Base-by-base conservation (phyloP, 192 early-diverging fungal genomes). In the Linnemannia hyalina region DNA sequence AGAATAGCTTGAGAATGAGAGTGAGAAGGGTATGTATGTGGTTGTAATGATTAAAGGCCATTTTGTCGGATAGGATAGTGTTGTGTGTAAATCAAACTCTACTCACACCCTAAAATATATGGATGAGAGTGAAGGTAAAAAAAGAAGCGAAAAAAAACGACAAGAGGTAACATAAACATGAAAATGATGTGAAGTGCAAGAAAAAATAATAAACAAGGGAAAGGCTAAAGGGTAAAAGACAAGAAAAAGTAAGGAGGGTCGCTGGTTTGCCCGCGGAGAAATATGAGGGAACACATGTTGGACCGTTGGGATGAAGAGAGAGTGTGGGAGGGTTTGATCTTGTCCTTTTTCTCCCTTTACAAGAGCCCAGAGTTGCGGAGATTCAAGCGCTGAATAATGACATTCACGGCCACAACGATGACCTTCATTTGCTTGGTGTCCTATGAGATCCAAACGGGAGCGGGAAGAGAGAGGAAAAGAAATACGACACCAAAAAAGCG, bases 371-470 rank as follows among this genome's bases (percentile, higher is more conserved):
- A 88, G 42, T 57, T 88, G 73, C 75, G 78, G 46, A 91, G 90
- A 74, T 91, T 89, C 78, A 90, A 76, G 36, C 90, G 87, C 74
- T 91, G 90, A 6, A 91, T 85, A 74, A 89, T 91, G 55, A 87
- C 85, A 80, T 91, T 91, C 16, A 91, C 89, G 36, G 89, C 88
- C 35, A 89, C 89, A 26, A 91, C 90, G 40, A 91, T 91, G 54
- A 91, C 90, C 36, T 89, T 76, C 90, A 91, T 91, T 70, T 91
- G 90, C 76, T 82, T 91, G 44, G 90, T 91, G 73, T 91, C 90
- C 90, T 91, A 73, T 32, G 23, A 23, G 6, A 60, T 26, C 52
- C 15, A 42, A 36, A 29, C 22, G 26, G 44, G 2, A 54, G 68
- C 36, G 32, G n/a, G 18, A 63, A 68, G 29, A 68, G 26, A 49